Conservation (phyloP, 495 filamentous ascomycete species). For the Tetracladium setigerum region DNA sequence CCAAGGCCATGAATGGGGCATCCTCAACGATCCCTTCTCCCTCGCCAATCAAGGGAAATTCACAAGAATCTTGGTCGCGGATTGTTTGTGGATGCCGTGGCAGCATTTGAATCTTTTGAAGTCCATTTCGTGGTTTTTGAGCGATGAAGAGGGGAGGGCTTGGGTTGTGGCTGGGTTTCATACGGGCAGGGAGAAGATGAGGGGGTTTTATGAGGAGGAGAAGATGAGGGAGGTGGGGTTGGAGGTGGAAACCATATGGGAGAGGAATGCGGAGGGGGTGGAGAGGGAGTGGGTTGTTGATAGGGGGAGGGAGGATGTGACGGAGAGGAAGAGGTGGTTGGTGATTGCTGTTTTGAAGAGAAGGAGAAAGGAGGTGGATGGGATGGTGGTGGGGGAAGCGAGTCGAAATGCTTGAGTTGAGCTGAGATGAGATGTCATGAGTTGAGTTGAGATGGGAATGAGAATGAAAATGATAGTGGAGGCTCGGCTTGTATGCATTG, state of each 20-base stretch:
- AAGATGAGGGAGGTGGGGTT: slow-evolving; percentile 49
- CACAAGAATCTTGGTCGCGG: slow-evolving; percentile 67
- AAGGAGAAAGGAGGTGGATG: neutral
- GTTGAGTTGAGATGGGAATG: neutral
- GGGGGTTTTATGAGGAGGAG: slow-evolving; percentile 59
- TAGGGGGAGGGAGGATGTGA: slow-evolving; percentile 54
- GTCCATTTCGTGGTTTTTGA: slow-evolving; percentile 69
- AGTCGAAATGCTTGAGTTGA: neutral
- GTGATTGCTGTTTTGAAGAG: slow-evolving; percentile 57
- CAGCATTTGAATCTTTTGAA: slow-evolving; percentile 65
- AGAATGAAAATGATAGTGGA: neutral
- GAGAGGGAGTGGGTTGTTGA: slow-evolving; percentile 60
- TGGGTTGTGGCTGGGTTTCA: slow-evolving; percentile 77
- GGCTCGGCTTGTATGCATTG: no score
- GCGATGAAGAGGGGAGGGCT: slow-evolving; percentile 26
- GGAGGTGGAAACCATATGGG: slow-evolving; percentile 61
- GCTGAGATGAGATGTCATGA: neutral
- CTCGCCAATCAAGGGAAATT: slow-evolving; percentile 40
- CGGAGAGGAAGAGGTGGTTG: slow-evolving; percentile 68
- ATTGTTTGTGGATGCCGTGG: slow-evolving; percentile 80
- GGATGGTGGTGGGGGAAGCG: neutral
- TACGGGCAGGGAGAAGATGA: slow-evolving; percentile 67
- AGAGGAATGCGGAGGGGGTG: slow-evolving; percentile 62
- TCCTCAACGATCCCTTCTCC: slow-evolving; percentile 43
- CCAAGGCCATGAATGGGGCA: slow-evolving; percentile 70